Base-by-base conservation (phyloP, 768 basidiomycete genomes). In the Tephrocybe sp. region DNA sequence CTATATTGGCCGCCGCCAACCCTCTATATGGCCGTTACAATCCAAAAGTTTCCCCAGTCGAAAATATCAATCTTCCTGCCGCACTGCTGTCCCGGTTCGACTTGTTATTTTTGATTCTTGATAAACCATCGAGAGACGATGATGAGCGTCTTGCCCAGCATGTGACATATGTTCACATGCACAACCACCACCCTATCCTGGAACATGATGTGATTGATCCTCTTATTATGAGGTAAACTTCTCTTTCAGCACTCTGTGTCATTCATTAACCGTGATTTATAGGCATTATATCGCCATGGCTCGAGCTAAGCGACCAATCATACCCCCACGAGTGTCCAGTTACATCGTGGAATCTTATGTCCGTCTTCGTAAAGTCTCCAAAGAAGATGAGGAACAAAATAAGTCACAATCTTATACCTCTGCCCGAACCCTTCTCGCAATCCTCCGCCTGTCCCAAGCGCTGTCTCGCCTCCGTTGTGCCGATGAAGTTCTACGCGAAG, bases 41-140 rank as follows among this genome's bases (percentile, higher is more conserved):
- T 66, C 85, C 94, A 8, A 97, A 95, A 68, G 80, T 97, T 13
- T 97, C 97, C 3, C 97, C 97, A 0, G 94, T 97, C 0, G 97
- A 99, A 63, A 99, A 99, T 65, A 97, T 99, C 78, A 99, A 99
- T 66, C 78, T 99, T 33, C 97, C 97, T 21, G 97, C 97, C 1
- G 97, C 97, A 0, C 76, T 99, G 22, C 71, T 99, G 40, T 98
- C 95, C 19, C 84, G 97, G 67, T 99, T 99, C 67, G 97, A 99
- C 64, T 75, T 98, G 49, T 71, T 98, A 52, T 98, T 98, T 77
- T 77, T 99, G 62, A 94, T 98, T 52, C 81, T 99, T 41, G 97
- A 99, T 70, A 97, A 94, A 58, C 94, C 97, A 2, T 82, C 84
- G 6, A 77, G 94, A 53, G 97, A 98, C 61, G 93, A 94, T 57